A percentile compares a stretch with the other conserved stretches of the same genome.
These are phyloP conservation scores for Backusella macrospora DNA, from an alignment of 192 early-diverging fungal species.

Conservation along the genomic window DNA sequence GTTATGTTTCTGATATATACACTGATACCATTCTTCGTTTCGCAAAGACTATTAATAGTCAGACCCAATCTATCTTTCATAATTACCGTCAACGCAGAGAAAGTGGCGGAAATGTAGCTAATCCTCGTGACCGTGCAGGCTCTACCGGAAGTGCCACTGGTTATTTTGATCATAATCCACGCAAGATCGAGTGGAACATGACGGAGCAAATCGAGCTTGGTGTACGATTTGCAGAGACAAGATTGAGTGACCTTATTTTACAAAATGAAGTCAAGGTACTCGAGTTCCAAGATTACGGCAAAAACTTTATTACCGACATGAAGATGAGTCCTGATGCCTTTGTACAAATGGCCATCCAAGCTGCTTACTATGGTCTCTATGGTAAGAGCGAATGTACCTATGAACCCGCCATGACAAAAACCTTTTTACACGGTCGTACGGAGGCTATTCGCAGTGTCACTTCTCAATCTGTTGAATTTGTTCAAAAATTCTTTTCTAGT, in stretches of 20 bases:
- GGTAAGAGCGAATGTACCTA: conserved; percentile 68
- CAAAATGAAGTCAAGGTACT: conserved; percentile 67
- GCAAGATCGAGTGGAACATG: conserved; percentile 51
- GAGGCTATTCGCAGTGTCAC: conserved; percentile 81
- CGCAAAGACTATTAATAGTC: conserved; percentile 51
- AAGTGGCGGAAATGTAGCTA: neutral
- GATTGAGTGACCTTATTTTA: conserved; percentile 50
- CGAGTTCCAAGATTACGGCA: conserved; percentile 59
- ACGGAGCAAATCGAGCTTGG: conserved; percentile 43
- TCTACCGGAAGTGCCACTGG: neutral
- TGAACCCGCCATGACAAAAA: conserved; percentile 76
- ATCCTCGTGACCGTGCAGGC: neutral
- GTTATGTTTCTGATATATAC: conserved; percentile 55
- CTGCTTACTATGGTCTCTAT: conserved; percentile 80
- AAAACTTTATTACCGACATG: conserved; percentile 45
- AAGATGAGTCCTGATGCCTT: conserved; percentile 46
- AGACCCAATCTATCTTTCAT: conserved; percentile 46
- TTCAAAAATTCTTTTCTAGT: conserved; percentile 64
- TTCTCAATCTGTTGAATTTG: conserved; percentile 62
- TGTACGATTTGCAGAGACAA: conserved; percentile 51
- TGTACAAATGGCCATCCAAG: conserved; percentile 74
- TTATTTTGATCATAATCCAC: conserved; percentile 41
- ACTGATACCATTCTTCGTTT: conserved; percentile 54
- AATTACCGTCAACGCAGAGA: conserved; percentile 24
- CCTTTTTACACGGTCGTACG: conserved; percentile 79